Conservation (phyloP, 768 basidiomycete species). For the Asterophora parasitica region DNA sequence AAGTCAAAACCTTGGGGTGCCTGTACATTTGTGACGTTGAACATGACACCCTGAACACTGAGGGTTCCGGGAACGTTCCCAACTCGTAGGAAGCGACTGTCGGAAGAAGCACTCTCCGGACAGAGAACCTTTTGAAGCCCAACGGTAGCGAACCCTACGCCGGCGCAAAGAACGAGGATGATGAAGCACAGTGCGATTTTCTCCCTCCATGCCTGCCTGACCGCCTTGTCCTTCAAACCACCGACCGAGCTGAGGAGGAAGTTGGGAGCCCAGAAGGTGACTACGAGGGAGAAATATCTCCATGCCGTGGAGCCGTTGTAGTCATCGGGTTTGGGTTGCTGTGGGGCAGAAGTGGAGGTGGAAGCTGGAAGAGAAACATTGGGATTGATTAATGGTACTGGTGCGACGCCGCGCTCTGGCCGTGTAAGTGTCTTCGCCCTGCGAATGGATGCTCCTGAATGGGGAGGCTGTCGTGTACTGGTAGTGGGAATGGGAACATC, state of each 20-base stretch:
- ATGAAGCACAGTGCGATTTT: conserved; percentile 93
- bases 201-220: conserved; percentile 94
- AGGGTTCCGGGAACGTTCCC: conserved; percentile 60
- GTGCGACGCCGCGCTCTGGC: conserved; percentile 92
- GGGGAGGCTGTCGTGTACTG: conserved; percentile 51
- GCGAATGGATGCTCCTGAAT: conserved; percentile 59
- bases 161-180: conserved; percentile 69
- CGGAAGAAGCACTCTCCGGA: conserved; percentile 48
- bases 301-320: conserved; percentile 58
- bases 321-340: conserved; percentile 24
- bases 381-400: conserved; percentile 91
- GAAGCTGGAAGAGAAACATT: conserved; percentile 39
- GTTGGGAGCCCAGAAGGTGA: conserved; percentile 90
- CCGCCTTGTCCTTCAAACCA: conserved; percentile 73
- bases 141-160: conserved; percentile 89
- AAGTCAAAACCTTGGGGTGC: conserved; percentile 56
- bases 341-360: conserved; percentile 29
- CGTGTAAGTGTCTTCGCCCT: conserved; percentile 95
- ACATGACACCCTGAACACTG: conserved; percentile 71
- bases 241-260: conserved; percentile 68
- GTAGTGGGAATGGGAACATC: conserved; percentile 70
- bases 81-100: conserved; percentile 46
- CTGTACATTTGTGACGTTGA: conserved; percentile 60
- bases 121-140: conserved; percentile 92
- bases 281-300: conserved; percentile 71